Evolutionary conservation across 257 asterid species (phyloP).

Genomic region (Echium plantagineum): DNA sequence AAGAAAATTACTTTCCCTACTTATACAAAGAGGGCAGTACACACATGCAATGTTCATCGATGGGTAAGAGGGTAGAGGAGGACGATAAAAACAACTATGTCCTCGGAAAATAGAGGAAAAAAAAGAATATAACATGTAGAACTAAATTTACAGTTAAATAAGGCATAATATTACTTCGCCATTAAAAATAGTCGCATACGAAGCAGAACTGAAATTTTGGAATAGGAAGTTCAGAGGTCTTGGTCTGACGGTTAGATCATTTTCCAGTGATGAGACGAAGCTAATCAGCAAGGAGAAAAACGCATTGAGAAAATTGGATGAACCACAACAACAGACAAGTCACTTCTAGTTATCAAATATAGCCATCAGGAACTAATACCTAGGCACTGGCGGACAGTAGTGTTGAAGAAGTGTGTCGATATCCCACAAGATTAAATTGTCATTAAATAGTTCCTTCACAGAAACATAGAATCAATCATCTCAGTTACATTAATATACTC

Average conservation of each 20-base stretch:
- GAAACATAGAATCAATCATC: background rate
- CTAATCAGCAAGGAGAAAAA: slow-evolving; percentile 22
- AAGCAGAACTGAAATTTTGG: slow-evolving; percentile 78
- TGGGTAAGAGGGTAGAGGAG: background rate
- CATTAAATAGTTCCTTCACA: background rate
- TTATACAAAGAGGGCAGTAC: background rate
- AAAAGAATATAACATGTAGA: background rate
- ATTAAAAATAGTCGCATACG: slow-evolving; percentile 62
- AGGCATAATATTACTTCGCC: slow-evolving; percentile 50
- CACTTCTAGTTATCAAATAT: background rate
- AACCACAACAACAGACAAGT: background rate
- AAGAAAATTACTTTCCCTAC: too few species aligned
- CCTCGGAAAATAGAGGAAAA: background rate
- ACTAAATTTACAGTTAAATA: background rate
- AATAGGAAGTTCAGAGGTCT: slow-evolving; percentile 65
- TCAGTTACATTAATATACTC: background rate
- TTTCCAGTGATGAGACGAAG: slow-evolving; percentile 67
- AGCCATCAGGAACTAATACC: slow-evolving; percentile 23
- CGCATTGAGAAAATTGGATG: background rate
- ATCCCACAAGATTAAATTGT: slow-evolving; percentile 53
- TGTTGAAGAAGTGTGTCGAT: slow-evolving; percentile 76
- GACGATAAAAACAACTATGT: background rate
- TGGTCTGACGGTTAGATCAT: slow-evolving; percentile 64
- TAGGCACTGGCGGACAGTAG: slow-evolving; percentile 80
- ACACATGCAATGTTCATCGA: background rate